These are phyloP conservation scores for Lipomyces yamanashiensis DNA, from an alignment of 805 yeast species.

Conservation along the genomic window DNA sequence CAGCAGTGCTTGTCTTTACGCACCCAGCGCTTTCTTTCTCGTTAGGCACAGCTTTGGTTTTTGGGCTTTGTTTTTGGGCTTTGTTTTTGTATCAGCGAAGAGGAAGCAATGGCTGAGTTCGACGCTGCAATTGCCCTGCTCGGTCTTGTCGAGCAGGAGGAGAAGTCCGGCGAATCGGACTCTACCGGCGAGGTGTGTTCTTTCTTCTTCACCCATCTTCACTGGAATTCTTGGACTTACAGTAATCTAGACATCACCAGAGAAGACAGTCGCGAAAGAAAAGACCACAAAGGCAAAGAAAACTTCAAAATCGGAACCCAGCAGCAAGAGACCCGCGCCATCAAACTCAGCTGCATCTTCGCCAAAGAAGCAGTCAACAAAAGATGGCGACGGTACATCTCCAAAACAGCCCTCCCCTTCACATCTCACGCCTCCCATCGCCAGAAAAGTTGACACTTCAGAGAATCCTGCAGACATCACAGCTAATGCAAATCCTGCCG, in stretches of 20 bases:
- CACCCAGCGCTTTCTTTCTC: not conserved
- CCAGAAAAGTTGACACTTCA: not conserved
- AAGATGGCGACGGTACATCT: not conserved
- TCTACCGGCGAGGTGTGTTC: slow-evolving; percentile 10
- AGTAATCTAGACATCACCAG: not conserved
- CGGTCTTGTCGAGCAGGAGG: slow-evolving; percentile 35
- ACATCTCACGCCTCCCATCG: not conserved
- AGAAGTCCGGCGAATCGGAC: slow-evolving; percentile 24
- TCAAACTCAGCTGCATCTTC: not conserved
- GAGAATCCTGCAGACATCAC: not conserved
- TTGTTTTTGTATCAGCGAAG: not conserved
- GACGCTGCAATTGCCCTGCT: slow-evolving; percentile 37
- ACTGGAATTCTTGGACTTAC: not conserved
- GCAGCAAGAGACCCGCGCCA: too few species aligned
- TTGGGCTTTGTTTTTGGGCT: not conserved
- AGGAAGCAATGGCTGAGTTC: slow-evolving; percentile 30
- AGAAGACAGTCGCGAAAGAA: not conserved
- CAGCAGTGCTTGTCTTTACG: not conserved
- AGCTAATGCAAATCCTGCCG: not conserved
- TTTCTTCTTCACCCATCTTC: not conserved
- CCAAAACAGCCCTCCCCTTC: not conserved
- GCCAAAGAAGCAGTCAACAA: not conserved
- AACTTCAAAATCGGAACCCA: too few species aligned
- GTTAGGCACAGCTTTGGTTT: not conserved
- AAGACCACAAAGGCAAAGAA: not conserved